Conservation (phyloP, 2,329 filamentous ascomycete genomes). For the Aspergillus sp. region DNA sequence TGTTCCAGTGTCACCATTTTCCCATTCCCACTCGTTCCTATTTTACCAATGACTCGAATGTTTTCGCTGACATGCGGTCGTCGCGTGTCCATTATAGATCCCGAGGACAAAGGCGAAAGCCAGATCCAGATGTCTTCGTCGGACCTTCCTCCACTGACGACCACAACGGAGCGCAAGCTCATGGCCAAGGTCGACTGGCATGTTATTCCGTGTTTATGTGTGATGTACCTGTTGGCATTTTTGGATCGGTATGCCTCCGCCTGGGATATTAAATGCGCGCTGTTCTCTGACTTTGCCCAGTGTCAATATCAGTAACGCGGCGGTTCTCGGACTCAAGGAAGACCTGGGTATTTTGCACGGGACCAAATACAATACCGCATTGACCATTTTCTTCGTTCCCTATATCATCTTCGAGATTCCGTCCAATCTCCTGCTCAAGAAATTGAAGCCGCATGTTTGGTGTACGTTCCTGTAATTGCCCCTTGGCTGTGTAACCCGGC, state of each 20-base stretch:
- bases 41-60: not conserved
- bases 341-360: constrained; percentile 54
- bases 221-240: constrained; percentile 66
- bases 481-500: not conserved
- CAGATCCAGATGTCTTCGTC: constrained; percentile 8
- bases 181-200: constrained; percentile 64
- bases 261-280: not conserved
- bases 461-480: constrained; percentile 26
- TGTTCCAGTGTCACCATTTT: not conserved
- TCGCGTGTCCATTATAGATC: not conserved
- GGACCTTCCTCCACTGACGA: constrained; percentile 26
- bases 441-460: constrained; percentile 61
- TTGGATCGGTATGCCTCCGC: constrained; percentile 42
- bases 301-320: constrained; percentile 75
- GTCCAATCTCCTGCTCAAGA: constrained; percentile 66
- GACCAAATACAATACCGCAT: constrained; percentile 63
- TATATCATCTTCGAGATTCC: constrained; percentile 63
- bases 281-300: constrained; percentile 27
- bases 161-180: constrained; percentile 53
- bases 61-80: not conserved
- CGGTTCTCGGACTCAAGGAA: constrained; percentile 56
- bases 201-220: constrained; percentile 64
- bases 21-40: not conserved
- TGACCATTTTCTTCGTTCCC: constrained; percentile 76
- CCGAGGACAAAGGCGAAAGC: constrained; percentile 15